These are phyloP conservation scores for Iris pallida DNA, from an alignment of 116 monocot species.

Conservation along the genomic window DNA sequence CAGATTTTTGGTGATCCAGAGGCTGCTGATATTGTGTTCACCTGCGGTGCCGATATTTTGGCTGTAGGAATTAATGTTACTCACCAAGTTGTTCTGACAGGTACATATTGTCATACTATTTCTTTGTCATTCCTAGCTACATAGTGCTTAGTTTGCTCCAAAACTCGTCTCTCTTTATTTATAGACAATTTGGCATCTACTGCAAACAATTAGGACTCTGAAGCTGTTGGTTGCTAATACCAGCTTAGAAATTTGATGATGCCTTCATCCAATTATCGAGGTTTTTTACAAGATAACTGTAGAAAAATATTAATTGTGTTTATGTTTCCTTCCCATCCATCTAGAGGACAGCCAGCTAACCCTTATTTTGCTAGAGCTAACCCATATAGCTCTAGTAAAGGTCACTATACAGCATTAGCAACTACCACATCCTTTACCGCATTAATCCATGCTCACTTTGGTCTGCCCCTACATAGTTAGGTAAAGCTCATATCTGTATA, in stretches of 20 bases:
- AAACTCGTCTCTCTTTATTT: background rate
- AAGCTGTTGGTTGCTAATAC: background rate
- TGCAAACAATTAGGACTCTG: background rate
- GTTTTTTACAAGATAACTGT: background rate
- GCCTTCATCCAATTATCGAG: background rate
- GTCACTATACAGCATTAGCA: too few relatives aligned
- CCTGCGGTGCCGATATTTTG: constrained; percentile 82
- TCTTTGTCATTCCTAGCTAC: background rate
- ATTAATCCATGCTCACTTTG: too few relatives aligned
- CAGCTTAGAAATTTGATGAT: background rate
- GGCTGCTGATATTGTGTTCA: constrained; percentile 94
- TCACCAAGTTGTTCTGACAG: constrained; percentile 86
- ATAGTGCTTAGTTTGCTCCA: background rate
- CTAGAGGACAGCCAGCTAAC: too few relatives aligned
- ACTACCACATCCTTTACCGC: too few relatives aligned
- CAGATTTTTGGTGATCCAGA: constrained; percentile 98
- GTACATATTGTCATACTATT: constrained; percentile 17
- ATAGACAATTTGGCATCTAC: background rate
- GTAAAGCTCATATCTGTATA: too few relatives aligned
- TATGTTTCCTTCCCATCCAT: too few relatives aligned
- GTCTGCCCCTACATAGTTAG: too few relatives aligned
- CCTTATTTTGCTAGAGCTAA: too few relatives aligned
- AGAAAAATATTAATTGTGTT: background rate
- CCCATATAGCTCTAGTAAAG: too few relatives aligned
- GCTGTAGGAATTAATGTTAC: constrained; percentile 94